Evolutionary conservation across 306 rosid genomes (phyloP).

Genomic region (Begonia loranthoides): DNA sequence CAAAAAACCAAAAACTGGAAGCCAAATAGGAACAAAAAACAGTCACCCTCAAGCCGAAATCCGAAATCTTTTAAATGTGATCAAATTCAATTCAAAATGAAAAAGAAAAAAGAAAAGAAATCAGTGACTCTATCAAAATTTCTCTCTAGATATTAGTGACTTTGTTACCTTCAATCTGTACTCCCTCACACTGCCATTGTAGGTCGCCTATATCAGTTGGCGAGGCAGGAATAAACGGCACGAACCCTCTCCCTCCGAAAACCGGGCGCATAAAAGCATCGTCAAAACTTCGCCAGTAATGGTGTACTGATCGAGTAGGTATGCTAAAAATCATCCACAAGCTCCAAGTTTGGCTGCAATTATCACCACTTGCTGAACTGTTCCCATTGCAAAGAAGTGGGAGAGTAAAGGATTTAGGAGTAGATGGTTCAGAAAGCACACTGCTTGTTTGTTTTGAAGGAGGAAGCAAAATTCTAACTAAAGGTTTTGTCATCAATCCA

Average conservation of each 20-base stretch:
- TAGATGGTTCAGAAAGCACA: constrained; percentile 45
- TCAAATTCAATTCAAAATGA: too few species aligned
- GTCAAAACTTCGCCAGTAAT: constrained; percentile 80
- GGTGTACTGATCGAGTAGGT: constrained; percentile 59
- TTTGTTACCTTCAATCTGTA: too few species aligned
- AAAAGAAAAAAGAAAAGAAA: too few species aligned
- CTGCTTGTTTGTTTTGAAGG: constrained; percentile 28
- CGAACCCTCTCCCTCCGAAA: constrained; percentile 93
- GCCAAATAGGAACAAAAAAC: too few species aligned
- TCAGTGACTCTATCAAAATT: too few species aligned
- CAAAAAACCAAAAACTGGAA: too few species aligned
- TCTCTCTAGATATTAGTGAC: too few species aligned
- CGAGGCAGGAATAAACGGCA: constrained; percentile 69
- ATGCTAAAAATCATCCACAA: constrained; percentile 42
- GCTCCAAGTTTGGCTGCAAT: constrained; percentile 26
- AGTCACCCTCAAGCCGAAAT: too few species aligned
- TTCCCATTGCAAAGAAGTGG: constrained; percentile 52
- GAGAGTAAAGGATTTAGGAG: constrained; percentile 46
- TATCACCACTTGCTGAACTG: constrained; percentile 21
- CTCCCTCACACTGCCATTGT: constrained; percentile 30
- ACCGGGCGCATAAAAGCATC: constrained; percentile 80
- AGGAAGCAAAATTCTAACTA: constrained; percentile 75
- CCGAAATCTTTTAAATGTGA: too few species aligned
- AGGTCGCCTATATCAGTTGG: constrained; percentile 41
- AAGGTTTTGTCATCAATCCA: constrained; percentile 89